phyloP scores from a whole-genome alignment of 2,329 filamentous ascomycete species.

The Beauveria medogensis region DNA sequence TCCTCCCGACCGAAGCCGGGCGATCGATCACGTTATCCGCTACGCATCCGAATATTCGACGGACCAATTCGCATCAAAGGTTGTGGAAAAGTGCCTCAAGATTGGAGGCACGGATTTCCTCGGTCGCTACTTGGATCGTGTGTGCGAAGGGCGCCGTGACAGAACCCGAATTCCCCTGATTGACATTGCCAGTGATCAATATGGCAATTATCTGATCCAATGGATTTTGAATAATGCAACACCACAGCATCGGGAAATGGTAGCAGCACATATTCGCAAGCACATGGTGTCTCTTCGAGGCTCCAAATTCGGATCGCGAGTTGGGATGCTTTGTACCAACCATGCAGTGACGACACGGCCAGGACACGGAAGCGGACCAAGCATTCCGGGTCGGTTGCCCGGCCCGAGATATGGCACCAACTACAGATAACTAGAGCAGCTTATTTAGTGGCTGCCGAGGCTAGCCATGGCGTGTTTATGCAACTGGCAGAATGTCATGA shows the following conservation, averaged over 20 bases:
- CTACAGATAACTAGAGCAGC: slow-evolving; percentile 35
- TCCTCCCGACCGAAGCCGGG: slow-evolving; percentile 81
- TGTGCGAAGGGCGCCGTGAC: slow-evolving; percentile 84
- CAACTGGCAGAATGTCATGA: slow-evolving; percentile 10
- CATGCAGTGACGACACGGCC: slow-evolving; percentile 82
- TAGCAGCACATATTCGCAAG: slow-evolving; percentile 91
- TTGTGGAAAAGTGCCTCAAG: slow-evolving; percentile 98
- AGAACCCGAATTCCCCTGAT: slow-evolving; percentile 94
- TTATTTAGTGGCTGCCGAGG: slow-evolving; percentile 22
- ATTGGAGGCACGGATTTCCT: slow-evolving; percentile 89
- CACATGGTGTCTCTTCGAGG: slow-evolving; percentile 98
- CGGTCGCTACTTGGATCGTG: slow-evolving; percentile 82
- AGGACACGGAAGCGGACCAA: slow-evolving; percentile 68
- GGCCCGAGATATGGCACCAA: slow-evolving; percentile 49
- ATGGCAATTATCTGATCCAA: slow-evolving; percentile 96
- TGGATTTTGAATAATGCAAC: slow-evolving; percentile 89
- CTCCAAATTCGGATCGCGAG: slow-evolving; percentile 95
- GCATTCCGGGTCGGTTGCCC: slow-evolving; percentile 50
- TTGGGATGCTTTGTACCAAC: slow-evolving; percentile 98
- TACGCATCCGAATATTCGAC: slow-evolving; percentile 96
- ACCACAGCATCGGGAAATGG: slow-evolving; percentile 82
- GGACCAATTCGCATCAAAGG: slow-evolving; percentile 98
- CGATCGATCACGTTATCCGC: slow-evolving; percentile 89
- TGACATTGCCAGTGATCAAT: slow-evolving; percentile 97
- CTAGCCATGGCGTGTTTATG: slow-evolving; percentile 8